A percentile compares a stretch with the other conserved stretches of the same genome.
These are phyloP conservation scores for Solanum pimpinellifolium DNA, from an alignment of 257 asterid genomes.

Conservation along the genomic window DNA sequence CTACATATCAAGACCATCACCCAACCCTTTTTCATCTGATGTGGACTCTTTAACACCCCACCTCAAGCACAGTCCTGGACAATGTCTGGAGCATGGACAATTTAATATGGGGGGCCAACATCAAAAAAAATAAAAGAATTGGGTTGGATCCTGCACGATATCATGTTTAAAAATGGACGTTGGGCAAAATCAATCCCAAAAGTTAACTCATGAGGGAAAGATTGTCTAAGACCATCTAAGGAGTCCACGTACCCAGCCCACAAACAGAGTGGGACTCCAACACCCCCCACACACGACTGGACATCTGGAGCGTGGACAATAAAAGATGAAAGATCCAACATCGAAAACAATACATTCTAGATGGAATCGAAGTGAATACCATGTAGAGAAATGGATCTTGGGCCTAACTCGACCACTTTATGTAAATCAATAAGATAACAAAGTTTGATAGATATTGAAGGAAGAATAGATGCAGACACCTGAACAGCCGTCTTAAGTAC, in stretches of 20 bases:
- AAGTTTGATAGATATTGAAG: not conserved
- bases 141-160: not conserved
- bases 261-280: not conserved
- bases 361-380: not conserved
- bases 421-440: not conserved
- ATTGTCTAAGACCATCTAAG: not conserved
- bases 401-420: not conserved
- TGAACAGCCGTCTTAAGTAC: conserved; percentile 40
- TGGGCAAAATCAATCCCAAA: not conserved
- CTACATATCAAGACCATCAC: not conserved
- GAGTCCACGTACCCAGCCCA: not conserved
- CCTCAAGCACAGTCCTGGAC: not conserved
- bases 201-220: not conserved
- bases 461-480: conserved; percentile 18
- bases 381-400: not conserved
- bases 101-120: not conserved
- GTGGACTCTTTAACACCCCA: not conserved
- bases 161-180: not conserved
- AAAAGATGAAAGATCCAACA: not conserved
- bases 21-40: not conserved
- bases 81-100: not conserved
- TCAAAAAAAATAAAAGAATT: not conserved
- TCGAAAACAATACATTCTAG: not conserved
- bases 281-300: not conserved
- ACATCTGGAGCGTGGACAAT: not conserved